Percentiles rank a stretch among this genome's conserved stretches.
Conservation (phyloP, 371 early-diverging fungal species). For the Mucor indicus region DNA sequence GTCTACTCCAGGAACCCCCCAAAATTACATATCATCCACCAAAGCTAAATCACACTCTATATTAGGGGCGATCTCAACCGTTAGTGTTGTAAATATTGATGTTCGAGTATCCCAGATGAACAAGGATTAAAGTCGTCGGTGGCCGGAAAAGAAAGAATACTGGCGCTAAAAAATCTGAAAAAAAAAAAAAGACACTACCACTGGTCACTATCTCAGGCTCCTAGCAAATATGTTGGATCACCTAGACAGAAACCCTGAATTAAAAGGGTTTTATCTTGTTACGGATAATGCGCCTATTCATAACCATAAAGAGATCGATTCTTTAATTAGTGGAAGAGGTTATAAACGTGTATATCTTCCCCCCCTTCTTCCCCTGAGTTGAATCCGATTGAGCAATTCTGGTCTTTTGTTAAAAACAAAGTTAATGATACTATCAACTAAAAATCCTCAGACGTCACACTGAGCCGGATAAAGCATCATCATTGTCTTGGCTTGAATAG, state of each 20-base stretch:
- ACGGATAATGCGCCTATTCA: background rate
- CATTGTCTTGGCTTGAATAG: too few species aligned
- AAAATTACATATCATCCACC: background rate
- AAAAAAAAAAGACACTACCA: background rate
- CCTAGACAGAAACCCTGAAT: constrained; percentile 7
- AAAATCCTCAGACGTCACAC: too few species aligned
- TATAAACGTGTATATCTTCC: constrained; percentile 7
- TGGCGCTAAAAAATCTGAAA: background rate
- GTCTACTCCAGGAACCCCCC: background rate
- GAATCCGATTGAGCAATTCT: constrained; percentile 17
- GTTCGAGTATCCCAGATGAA: background rate
- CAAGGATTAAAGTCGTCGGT: constrained; percentile 3
- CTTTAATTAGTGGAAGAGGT: background rate
- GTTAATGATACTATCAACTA: too few species aligned
- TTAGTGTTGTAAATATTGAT: constrained; percentile 2
- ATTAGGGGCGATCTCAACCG: background rate
- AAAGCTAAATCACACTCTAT: constrained; percentile 7
- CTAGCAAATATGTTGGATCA: background rate
- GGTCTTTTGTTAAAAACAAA: constrained; percentile 7
- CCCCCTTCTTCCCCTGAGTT: constrained; percentile 10
- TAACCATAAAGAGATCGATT: background rate
- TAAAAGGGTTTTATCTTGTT: background rate
- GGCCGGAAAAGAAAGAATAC: background rate
- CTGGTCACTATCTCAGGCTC: constrained; percentile 4
- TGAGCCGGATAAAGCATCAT: too few species aligned